A percentile compares a stretch with the other conserved stretches of the same genome.
Evolutionary conservation across 768 basidiomycete genomes (phyloP).

Genomic region (Tephrocybe sp.): DNA sequence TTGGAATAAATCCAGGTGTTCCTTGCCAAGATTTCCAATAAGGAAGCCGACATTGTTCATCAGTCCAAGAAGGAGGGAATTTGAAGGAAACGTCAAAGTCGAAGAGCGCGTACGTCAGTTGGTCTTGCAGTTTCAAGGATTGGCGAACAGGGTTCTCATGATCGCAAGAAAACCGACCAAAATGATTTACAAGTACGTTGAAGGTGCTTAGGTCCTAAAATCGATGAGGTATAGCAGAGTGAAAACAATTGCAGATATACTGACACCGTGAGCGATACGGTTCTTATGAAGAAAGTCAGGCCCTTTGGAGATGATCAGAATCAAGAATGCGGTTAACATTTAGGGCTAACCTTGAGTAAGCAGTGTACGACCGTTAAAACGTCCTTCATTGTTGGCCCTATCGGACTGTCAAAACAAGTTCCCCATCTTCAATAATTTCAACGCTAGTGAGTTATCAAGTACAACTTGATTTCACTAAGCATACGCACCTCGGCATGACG

Average conservation of each 20-base stretch:
- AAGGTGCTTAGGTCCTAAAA: constrained; percentile 13
- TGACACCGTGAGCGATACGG: constrained; percentile 20
- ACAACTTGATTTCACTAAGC: background rate
- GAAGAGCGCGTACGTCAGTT: constrained; percentile 20
- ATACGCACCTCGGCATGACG: constrained; percentile 10
- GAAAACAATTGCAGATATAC: background rate
- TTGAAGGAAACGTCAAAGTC: constrained; percentile 22
- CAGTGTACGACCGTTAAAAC: constrained; percentile 1
- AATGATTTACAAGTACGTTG: constrained; percentile 21
- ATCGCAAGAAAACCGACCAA: background rate
- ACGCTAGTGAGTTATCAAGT: background rate
- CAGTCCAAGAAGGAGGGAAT: constrained; percentile 11
- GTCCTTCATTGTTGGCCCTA: background rate
- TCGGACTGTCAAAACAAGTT: background rate
- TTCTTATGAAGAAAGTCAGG: background rate
- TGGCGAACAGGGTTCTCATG: background rate
- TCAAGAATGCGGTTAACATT: background rate
- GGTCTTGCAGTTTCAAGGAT: constrained; percentile 7
- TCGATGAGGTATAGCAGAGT: background rate
- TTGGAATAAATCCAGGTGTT: background rate
- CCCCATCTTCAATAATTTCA: background rate
- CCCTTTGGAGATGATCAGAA: background rate
- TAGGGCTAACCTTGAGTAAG: constrained; percentile 5
- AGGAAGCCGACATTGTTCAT: constrained; percentile 12
- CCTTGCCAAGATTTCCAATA: constrained; percentile 5